Conservation (phyloP, 352 stramenopile genomes). For the Globisporangium apiculatum region DNA sequence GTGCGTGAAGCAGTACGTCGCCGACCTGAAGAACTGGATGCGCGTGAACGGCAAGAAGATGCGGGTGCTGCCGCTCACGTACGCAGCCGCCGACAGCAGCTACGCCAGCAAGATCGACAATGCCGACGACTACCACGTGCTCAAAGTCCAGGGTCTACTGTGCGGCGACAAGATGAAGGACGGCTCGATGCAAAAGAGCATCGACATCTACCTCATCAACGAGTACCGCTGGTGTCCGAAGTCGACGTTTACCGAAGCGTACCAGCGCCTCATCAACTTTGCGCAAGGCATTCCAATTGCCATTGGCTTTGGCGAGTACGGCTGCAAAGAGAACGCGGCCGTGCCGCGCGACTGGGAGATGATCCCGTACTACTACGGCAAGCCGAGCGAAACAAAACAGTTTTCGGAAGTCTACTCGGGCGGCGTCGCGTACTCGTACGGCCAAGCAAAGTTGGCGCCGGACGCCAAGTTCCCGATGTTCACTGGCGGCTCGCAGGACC, state of each 20-base stretch:
- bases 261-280: conserved; percentile 65
- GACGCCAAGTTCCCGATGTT: conserved; percentile 26
- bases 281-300: conserved; percentile 76
- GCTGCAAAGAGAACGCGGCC: conserved; percentile 49
- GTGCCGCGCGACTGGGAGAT: conserved; percentile 62
- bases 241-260: conserved; percentile 61
- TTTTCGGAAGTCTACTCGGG: conserved; percentile 80
- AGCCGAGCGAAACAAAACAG: conserved; percentile 51
- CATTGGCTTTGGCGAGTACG: conserved; percentile 76
- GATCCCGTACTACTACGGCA: conserved; percentile 72
- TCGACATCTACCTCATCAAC: conserved; percentile 88
- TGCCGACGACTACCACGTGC: conserved; percentile 71
- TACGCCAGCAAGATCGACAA: conserved; percentile 43
- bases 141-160: conserved; percentile 80
- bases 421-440: conserved; percentile 80
- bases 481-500: conserved; percentile 35
- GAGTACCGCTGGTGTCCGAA: conserved; percentile 82
- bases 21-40: conserved; percentile 88
- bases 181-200: conserved; percentile 73
- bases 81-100: conserved; percentile 75
- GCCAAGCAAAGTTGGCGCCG: conserved; percentile 63
- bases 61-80: conserved; percentile 69
- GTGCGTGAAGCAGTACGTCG: conserved; percentile 80
- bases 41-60: conserved; percentile 77
- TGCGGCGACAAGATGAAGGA: conserved; percentile 82